Conservation (phyloP, 208 protist species). For the Acanthamoeba healyi region DNA sequence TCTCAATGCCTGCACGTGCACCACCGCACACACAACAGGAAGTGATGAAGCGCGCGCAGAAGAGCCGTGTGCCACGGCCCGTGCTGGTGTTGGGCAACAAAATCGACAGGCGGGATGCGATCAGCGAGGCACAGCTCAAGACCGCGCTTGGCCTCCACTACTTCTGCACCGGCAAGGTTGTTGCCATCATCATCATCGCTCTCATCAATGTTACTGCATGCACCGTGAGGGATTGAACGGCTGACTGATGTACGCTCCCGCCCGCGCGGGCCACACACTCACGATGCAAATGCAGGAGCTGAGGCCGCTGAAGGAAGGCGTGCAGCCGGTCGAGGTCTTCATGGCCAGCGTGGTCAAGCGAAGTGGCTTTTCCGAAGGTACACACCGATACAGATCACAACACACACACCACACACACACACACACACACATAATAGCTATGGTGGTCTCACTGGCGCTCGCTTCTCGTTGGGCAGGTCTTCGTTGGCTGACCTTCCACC, state of each 20-base stretch:
- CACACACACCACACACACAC: too few species aligned
- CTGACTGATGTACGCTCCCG: neutral
- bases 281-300: neutral
- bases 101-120: neutral
- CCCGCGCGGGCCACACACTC: neutral
- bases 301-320: neutral
- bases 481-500: neutral
- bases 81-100: constrained; percentile 14
- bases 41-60: neutral
- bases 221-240: too few species aligned
- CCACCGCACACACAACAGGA: neutral
- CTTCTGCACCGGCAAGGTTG: neutral
- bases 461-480: neutral
- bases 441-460: too few species aligned
- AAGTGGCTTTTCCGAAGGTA: neutral
- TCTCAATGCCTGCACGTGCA: neutral
- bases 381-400: too few species aligned
- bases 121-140: neutral
- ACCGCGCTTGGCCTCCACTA: neutral
- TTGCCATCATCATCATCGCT: neutral
- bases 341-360: neutral
- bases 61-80: neutral
- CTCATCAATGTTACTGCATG: neutral
- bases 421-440: too few species aligned
- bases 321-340: neutral